Conservation (phyloP, 2,329 filamentous ascomycete species). For the Fusarium udum region DNA sequence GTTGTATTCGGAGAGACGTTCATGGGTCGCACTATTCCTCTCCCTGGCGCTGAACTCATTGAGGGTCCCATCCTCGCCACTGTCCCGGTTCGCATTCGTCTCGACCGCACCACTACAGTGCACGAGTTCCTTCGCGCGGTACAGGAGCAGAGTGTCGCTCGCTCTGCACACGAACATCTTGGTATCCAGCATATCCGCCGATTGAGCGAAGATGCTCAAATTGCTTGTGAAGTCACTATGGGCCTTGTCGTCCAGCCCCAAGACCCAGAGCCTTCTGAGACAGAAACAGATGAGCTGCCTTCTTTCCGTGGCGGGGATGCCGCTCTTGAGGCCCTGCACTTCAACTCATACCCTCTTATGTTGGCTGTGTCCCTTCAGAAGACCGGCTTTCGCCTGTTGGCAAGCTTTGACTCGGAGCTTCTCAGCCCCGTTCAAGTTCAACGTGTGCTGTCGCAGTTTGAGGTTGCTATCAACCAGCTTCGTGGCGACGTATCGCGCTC, state of each 20-base stretch:
- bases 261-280: constrained; percentile 41
- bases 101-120: constrained; percentile 34
- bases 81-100: constrained; percentile 38
- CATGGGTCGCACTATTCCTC: constrained; percentile 42
- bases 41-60: constrained; percentile 44
- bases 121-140: constrained; percentile 41
- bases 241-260: constrained; percentile 59
- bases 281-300: constrained; percentile 44
- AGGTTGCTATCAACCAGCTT: constrained; percentile 59
- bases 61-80: constrained; percentile 45
- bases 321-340: constrained; percentile 65
- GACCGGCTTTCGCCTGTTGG: constrained; percentile 64
- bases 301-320: constrained; percentile 62
- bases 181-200: constrained; percentile 50
- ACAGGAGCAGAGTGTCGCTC: constrained; percentile 43
- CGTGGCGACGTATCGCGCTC: constrained; percentile 48
- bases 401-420: constrained; percentile 69
- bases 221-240: constrained; percentile 65
- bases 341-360: constrained; percentile 69
- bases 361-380: constrained; percentile 68
- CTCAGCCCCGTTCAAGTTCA: constrained; percentile 62
- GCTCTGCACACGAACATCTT: constrained; percentile 45
- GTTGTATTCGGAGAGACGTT: constrained; percentile 46
- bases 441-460: constrained; percentile 61
- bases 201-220: constrained; percentile 60